Evolutionary conservation across 164 flowering plant species (phyloP).

Genomic region (Taxillus chinensis): DNA sequence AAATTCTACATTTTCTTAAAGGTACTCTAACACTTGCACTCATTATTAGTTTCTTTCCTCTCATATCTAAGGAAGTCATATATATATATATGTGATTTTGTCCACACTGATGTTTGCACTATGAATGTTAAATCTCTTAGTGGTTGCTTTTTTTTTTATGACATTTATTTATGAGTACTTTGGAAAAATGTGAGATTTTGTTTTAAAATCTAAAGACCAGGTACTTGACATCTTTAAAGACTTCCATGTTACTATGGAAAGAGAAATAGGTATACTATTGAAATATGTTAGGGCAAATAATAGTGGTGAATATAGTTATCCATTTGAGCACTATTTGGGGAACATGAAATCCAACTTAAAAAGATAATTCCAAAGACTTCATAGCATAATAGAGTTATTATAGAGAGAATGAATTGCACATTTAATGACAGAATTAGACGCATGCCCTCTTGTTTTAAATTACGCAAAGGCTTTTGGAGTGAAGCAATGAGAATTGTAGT

Average conservation of each 20-base stretch:
- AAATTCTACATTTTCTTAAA: too few relatives aligned
- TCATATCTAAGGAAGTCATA: too few relatives aligned
- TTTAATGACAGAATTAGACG: neutral
- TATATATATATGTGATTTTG: too few relatives aligned
- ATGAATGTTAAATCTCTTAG: neutral
- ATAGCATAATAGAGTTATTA: neutral
- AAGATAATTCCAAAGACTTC: neutral
- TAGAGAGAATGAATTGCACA: neutral
- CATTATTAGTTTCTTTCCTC: too few relatives aligned
- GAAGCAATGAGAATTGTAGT: neutral
- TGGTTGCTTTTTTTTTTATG: neutral
- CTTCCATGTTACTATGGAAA: neutral
- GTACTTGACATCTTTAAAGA: neutral
- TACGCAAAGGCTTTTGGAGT: neutral
- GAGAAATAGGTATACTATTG: neutral
- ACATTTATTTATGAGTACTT: neutral
- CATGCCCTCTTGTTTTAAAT: neutral
- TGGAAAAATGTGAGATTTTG: neutral
- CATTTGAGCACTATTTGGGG: neutral
- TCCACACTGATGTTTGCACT: neutral
- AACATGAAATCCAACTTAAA: too few relatives aligned
- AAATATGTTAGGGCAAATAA: neutral
- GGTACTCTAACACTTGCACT: too few relatives aligned
- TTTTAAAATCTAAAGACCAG: neutral
- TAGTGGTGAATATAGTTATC: too few relatives aligned